phyloP scores from a whole-genome alignment of 108 stramenopile genomes.

The Aurantiochytrium sp. region DNA sequence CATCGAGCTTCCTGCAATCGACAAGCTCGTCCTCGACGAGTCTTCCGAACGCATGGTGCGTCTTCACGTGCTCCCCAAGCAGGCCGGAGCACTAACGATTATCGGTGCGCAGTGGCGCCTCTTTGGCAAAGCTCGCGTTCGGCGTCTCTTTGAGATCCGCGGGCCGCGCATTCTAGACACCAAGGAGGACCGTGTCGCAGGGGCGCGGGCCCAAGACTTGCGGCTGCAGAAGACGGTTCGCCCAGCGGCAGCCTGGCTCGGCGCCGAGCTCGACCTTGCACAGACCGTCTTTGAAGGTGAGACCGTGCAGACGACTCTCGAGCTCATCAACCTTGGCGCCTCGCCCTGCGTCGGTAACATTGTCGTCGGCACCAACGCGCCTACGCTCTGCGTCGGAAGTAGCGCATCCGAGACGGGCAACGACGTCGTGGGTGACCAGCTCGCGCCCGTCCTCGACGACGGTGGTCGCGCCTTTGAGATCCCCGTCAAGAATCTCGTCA shows the following conservation, averaged over 20 bases:
- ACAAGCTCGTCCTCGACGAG: not conserved
- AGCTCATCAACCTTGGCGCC: not conserved
- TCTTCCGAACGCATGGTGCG: conserved; percentile 1
- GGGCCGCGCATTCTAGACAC: not conserved
- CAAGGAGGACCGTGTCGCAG: not conserved
- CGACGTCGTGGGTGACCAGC: not conserved
- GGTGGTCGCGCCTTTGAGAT: not conserved
- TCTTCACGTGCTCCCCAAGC: not conserved
- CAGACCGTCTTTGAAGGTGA: not conserved
- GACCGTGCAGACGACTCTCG: not conserved
- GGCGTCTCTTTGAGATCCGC: not conserved
- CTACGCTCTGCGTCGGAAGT: not conserved
- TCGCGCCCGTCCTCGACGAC: not conserved
- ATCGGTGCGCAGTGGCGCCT: not conserved
- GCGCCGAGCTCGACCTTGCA: not conserved
- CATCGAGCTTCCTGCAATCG: not conserved
- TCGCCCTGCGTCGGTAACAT: not conserved
- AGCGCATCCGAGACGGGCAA: not conserved
- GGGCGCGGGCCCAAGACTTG: not conserved
- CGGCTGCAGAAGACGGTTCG: not conserved
- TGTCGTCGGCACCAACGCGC: not conserved
- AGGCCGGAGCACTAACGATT: not conserved
- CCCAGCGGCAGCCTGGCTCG: not conserved
- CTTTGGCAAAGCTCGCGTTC: not conserved
- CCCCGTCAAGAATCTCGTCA: not conserved